phyloP scores from a whole-genome alignment of 2,329 filamentous ascomycete species.

The Trichoderma breve region DNA sequence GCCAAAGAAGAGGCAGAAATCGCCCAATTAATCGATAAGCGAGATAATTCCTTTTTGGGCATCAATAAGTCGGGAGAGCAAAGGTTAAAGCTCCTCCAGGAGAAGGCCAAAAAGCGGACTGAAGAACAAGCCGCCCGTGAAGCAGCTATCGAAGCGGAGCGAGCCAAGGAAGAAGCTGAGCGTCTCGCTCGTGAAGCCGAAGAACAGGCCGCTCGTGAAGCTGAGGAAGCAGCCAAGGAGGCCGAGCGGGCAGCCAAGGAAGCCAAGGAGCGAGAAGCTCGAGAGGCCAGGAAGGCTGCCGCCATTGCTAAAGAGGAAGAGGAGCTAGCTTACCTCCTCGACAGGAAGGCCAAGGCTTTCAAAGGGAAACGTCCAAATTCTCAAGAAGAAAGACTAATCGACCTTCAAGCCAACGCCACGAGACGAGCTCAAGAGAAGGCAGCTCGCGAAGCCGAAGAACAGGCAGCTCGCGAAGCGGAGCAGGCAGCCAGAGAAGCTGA shows the following conservation, averaged over 20 bases:
- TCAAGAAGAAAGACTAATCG: constrained; percentile 44
- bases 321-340: constrained; percentile 42
- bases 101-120: constrained; percentile 7
- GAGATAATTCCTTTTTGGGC: constrained; percentile 36
- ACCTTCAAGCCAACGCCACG: constrained; percentile 36
- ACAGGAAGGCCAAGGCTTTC: constrained; percentile 47
- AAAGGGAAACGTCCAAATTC: constrained; percentile 47
- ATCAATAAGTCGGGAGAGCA: constrained; percentile 14
- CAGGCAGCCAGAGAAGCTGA: constrained; percentile 27
- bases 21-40: constrained; percentile 46
- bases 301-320: constrained; percentile 33
- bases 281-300: constrained; percentile 24
- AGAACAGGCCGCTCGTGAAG: constrained; percentile 23
- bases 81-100: neutral
- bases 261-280: constrained; percentile 33
- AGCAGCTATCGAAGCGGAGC: constrained; percentile 11
- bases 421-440: constrained; percentile 39
- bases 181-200: constrained; percentile 24
- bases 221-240: constrained; percentile 36
- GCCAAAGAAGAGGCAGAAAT: constrained; percentile 40
- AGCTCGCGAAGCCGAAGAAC: constrained; percentile 35
- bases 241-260: constrained; percentile 38
- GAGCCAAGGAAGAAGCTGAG: constrained; percentile 24
- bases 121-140: constrained; percentile 27
- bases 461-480: constrained; percentile 29